Conservation (phyloP, 2,329 filamentous ascomycete species). For the Acephala macrosclerotiorum region DNA sequence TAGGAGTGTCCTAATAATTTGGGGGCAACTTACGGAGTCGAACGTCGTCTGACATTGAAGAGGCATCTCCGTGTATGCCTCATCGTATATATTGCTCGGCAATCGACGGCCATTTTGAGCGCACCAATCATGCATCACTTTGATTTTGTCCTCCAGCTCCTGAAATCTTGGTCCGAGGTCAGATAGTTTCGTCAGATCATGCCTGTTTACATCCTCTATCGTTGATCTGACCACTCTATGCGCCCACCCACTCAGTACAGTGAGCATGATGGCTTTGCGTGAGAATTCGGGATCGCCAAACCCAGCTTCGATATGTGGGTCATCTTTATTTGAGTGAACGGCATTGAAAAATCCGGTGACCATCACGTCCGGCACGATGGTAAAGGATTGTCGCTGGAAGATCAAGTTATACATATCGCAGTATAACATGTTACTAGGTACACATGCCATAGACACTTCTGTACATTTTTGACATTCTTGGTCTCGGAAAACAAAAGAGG, state of each 20-base stretch:
- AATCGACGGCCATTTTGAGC: background rate
- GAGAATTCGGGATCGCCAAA: slow-evolving; percentile 8
- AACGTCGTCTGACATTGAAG: slow-evolving; percentile 14
- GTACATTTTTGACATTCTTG: slow-evolving; percentile 11
- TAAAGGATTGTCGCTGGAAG: slow-evolving; percentile 4
- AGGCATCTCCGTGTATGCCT: slow-evolving; percentile 11
- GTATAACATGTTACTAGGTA: slow-evolving; percentile 5
- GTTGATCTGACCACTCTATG: slow-evolving; percentile 8
- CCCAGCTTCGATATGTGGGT: background rate
- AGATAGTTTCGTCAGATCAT: background rate
- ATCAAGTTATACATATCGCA: slow-evolving; percentile 16
- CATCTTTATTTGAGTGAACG: background rate
- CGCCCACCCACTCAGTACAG: slow-evolving; percentile 6
- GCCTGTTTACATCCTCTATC: slow-evolving; percentile 5
- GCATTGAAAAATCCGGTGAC: slow-evolving; percentile 4
- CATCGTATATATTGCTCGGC: slow-evolving; percentile 12
- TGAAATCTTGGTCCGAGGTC: slow-evolving; percentile 8
- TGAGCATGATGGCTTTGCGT: slow-evolving; percentile 4
- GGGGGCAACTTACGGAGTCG: slow-evolving; percentile 6
- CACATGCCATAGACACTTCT: slow-evolving; percentile 7
- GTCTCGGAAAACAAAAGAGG: slow-evolving; percentile 1
- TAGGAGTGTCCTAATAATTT: background rate
- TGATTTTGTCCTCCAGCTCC: slow-evolving; percentile 1
- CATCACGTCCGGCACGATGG: slow-evolving; percentile 11
- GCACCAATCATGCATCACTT: slow-evolving; percentile 11